These are phyloP conservation scores for Ricinus communis DNA, from an alignment of 345 rosid species.

Conservation along the genomic window DNA sequence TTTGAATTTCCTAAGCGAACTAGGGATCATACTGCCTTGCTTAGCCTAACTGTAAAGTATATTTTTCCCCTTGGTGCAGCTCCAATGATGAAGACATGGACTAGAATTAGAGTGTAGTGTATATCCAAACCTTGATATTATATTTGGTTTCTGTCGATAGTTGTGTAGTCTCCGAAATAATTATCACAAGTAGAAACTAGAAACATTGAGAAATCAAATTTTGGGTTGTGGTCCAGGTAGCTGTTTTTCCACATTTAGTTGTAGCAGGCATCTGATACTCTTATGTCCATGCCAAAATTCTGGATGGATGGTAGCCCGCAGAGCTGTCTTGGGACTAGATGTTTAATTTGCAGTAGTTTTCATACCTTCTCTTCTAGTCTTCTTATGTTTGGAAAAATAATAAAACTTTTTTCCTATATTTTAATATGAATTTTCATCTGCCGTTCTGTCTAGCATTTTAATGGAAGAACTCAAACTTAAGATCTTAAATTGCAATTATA, in stretches of 20 bases:
- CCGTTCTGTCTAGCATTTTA: constrained; percentile 3
- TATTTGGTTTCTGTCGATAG: not conserved
- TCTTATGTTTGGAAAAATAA: not conserved
- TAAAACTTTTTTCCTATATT: not conserved
- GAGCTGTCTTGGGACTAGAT: not conserved
- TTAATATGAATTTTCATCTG: not conserved
- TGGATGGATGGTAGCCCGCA: not conserved
- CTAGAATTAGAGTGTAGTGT: not conserved
- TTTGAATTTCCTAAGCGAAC: not conserved
- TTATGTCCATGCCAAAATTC: not conserved
- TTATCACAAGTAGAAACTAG: not conserved
- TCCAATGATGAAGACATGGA: not conserved
- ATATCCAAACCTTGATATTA: not conserved
- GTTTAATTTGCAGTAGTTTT: not conserved
- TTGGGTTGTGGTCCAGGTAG: no score
- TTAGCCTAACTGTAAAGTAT: not conserved
- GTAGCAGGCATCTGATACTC: not conserved
- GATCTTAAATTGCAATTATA: not conserved
- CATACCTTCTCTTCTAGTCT: not conserved
- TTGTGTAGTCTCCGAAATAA: not conserved
- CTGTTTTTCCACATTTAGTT: not conserved
- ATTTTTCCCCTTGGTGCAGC: not conserved
- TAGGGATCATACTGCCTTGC: not conserved
- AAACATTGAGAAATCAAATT: not conserved
- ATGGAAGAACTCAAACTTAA: not conserved